phyloP scores from a whole-genome alignment of 73 alveolate species.

The Diophrys appendiculata region DNA sequence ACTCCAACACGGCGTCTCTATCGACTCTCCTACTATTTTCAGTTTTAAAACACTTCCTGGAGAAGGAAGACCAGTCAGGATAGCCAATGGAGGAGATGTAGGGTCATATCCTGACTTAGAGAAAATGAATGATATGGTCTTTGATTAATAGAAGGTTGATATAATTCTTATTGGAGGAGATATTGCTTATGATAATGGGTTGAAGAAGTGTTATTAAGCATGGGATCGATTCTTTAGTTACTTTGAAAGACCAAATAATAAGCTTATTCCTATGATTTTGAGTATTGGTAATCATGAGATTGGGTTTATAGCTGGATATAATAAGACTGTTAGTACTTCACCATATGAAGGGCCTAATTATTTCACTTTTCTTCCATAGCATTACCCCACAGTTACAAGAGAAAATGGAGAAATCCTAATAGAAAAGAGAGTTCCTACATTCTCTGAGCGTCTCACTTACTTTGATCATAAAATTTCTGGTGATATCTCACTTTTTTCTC shows the following conservation, averaged over 20 bases:
- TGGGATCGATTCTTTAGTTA: conserved; percentile 30
- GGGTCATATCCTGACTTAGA: neutral
- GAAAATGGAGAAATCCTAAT: neutral
- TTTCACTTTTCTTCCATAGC: conserved; percentile 42
- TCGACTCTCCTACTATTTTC: too few relatives aligned
- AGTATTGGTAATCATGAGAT: conserved; percentile 60
- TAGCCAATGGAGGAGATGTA: conserved; percentile 27
- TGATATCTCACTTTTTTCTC: conserved; percentile 15
- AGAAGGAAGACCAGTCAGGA: neutral
- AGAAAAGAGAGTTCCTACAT: conserved; percentile 16
- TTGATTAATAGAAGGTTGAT: conserved; percentile 27
- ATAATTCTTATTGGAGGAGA: conserved; percentile 58
- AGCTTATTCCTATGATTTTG: conserved; percentile 45
- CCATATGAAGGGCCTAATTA: conserved; percentile 26
- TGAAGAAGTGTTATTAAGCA: conserved; percentile 33
- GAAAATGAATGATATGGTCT: conserved; percentile 14
- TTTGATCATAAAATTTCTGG: conserved; percentile 24
- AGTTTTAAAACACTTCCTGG: conserved; percentile 5
- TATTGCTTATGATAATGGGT: conserved; percentile 52
- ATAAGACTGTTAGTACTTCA: neutral
- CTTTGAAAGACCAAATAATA: conserved; percentile 1
- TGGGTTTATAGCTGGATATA: conserved; percentile 34
- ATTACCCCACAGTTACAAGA: conserved; percentile 3
- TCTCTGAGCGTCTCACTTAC: conserved; percentile 27
- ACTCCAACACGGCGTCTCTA: neutral